Base-by-base conservation (phyloP, 2,329 filamentous ascomycete species). In the Lasiodiplodia gonubiensis region DNA sequence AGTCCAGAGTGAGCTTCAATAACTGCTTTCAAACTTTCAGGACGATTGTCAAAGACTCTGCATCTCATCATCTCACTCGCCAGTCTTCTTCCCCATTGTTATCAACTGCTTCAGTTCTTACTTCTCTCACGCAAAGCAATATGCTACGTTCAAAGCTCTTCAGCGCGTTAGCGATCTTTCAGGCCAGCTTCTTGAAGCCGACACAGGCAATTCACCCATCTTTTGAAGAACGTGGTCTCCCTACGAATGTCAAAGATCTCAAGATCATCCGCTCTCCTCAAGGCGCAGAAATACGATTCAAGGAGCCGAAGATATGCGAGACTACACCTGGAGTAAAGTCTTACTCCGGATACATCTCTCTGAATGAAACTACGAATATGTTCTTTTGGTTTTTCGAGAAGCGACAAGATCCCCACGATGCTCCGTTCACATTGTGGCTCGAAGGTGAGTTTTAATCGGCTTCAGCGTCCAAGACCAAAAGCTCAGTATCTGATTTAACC, bases 311-410 rank as follows among this genome's bases (percentile, higher is more conserved):
- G 23, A 51, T 76, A 60, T 88, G 68, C 79, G 84, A 74, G 70
- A 76, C 73, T 25, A 75, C 68, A 8, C 70, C 74, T 30, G 76
- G 76, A n/a, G 77, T 79, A 16, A 74, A 77, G 63, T 76, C 78
- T 48, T 79, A 79, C 72, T 70, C 76, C 2, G 77, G 77, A 27
- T 79, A 79, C 64, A 77, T 79, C 67, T 77, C 75, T 68, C 70
- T 78, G 60, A 71, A 77, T 54, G 72, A 73, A 18, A 76, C 72
- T 27, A 77, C 74, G 25, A 76, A 80, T 63, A 77, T 80, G 76
- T 80, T 79, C 68, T 82, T 82, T 68, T 82, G 82, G 80, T 83
- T 83, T 70, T 84, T 84, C 63, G 81, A 84, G 70, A 77, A 81
- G 5, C 77, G 83, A 21, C 78, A 83, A 52, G 79, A 82, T 66